Base-by-base conservation (phyloP, 139 green algal species). In the Mychonastes homosphaera region DNA sequence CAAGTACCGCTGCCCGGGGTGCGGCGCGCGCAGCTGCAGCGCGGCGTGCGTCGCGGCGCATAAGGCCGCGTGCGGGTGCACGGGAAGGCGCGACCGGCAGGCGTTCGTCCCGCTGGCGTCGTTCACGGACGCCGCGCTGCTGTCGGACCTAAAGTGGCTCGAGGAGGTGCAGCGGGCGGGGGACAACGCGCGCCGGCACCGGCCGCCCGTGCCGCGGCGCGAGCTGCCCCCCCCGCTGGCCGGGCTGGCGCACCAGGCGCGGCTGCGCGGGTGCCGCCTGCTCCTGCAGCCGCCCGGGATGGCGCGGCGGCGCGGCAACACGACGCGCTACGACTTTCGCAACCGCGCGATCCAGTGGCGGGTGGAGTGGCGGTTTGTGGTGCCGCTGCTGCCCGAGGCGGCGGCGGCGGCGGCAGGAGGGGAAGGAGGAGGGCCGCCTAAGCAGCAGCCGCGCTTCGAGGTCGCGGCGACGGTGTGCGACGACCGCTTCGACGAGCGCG, bases 1-100 rank as follows among this genome's bases (percentile, higher is more conserved):
- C 45, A 84, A 81, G 56, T 89, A 89, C 65, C 49, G 61, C 18
- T 89, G 81, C 55, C 81, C 81, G 4, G 72, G 67, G 10, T 89
- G 81, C 56, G 12, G 66, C 9, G 29, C 26, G 1, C 71, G 73
- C 29, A 90, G 53, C 19, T 90, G 83, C 75, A 82, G 73, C 65
- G 54, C 86, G 9, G 61, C 51, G 5, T 90, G 83, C 70, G 65
- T 65, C 34, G 60, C 68, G 44, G 23, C 24, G 43, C 83, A 90
- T 69, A 90, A 90, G 63, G 62, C 40, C 15, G 58, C 28, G 0
- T 76, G 33, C 23, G 68, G 74, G 2, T 89, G 83, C 76, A 83
- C 44, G 2, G 83, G 83, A 27, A 76, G 84, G 63, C 62, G 83
- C 7, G 70, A 80, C 67, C 68, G 78, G n/a, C 77, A 79, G 21